Percentiles rank a stretch among this genome's conserved stretches.
Evolutionary conservation across 768 basidiomycete species (phyloP).

Genomic region (Omphalotus guepiniiformis): DNA sequence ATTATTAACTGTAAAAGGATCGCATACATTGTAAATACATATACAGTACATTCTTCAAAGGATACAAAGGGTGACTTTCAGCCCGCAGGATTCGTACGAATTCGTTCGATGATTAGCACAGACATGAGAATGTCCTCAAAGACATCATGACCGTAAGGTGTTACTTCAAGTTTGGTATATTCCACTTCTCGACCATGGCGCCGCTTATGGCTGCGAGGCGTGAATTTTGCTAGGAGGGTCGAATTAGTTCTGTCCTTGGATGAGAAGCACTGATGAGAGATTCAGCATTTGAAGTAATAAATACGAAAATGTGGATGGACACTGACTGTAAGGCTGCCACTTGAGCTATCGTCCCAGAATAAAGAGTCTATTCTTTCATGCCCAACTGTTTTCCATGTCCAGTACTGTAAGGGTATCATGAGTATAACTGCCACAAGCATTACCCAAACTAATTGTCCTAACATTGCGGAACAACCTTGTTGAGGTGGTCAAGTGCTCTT

Average conservation of each 20-base stretch:
- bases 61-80: no score
- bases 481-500: slow-evolving; percentile 29
- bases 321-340: slow-evolving; percentile 21
- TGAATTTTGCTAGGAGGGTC: slow-evolving; percentile 35
- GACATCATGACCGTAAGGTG: slow-evolving; percentile 34
- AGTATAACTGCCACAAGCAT: slow-evolving; percentile 6
- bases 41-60: no score
- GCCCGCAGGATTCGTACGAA: slow-evolving; percentile 38
- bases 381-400: slow-evolving; percentile 32
- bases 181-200: slow-evolving; percentile 30
- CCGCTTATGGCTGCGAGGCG: slow-evolving; percentile 29
- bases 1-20: no score
- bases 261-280: slow-evolving; percentile 32
- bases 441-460: slow-evolving; percentile 7
- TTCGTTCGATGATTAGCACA: slow-evolving; percentile 35
- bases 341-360: slow-evolving; percentile 32
- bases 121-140: slow-evolving; percentile 42
- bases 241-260: slow-evolving; percentile 30
- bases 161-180: slow-evolving; percentile 32
- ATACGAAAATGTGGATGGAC: slow-evolving; percentile 3
- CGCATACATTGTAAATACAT: no score
- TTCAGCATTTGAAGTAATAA: background rate
- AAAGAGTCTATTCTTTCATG: slow-evolving; percentile 17
- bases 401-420: slow-evolving; percentile 20
- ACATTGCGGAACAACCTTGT: slow-evolving; percentile 32